phyloP scores from a whole-genome alignment of 2,329 filamentous ascomycete species.

The Plectosphaerella cucumerina region DNA sequence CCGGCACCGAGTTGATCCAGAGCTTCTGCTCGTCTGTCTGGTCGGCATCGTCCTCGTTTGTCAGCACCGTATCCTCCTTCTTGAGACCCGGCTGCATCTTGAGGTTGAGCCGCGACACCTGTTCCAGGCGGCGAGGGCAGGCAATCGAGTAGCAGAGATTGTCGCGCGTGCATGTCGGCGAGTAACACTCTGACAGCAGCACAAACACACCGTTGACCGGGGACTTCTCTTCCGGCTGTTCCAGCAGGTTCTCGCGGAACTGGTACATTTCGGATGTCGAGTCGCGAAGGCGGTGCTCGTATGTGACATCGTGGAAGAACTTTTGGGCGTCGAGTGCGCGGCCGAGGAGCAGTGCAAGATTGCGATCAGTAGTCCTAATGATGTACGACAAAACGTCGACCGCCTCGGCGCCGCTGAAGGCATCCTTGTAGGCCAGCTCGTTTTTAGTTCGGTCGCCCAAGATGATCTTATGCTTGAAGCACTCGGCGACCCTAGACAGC shows the following conservation, averaged over 20 bases:
- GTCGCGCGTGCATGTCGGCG: conserved; percentile 92
- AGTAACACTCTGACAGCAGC: conserved; percentile 94
- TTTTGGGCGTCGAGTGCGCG: conserved; percentile 94
- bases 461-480: conserved; percentile 84
- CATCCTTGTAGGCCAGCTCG: conserved; percentile 93
- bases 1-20: conserved; percentile 98
- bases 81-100: conserved; percentile 88
- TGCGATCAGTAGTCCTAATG: conserved; percentile 93
- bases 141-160: conserved; percentile 97
- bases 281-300: conserved; percentile 91
- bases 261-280: conserved; percentile 95
- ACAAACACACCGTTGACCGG: conserved; percentile 94
- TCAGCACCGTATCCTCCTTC: conserved; percentile 49
- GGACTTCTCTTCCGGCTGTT: conserved; percentile 67
- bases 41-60: conserved; percentile 75
- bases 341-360: conserved; percentile 84
- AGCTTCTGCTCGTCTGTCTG: conserved; percentile 94
- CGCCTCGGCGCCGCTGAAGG: conserved; percentile 91
- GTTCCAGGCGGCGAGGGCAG: conserved; percentile 87
- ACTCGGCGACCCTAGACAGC: conserved; percentile 87
- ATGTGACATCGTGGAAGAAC: conserved; percentile 98
- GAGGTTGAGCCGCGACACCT: conserved; percentile 89
- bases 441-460: conserved; percentile 92
- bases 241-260: conserved; percentile 88
- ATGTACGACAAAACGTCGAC: conserved; percentile 96